Evolutionary conservation across 495 filamentous ascomycete species (phyloP), one percentile per base, ranked within the genome.

Genomic region (Aspergillus leporis): DNA sequence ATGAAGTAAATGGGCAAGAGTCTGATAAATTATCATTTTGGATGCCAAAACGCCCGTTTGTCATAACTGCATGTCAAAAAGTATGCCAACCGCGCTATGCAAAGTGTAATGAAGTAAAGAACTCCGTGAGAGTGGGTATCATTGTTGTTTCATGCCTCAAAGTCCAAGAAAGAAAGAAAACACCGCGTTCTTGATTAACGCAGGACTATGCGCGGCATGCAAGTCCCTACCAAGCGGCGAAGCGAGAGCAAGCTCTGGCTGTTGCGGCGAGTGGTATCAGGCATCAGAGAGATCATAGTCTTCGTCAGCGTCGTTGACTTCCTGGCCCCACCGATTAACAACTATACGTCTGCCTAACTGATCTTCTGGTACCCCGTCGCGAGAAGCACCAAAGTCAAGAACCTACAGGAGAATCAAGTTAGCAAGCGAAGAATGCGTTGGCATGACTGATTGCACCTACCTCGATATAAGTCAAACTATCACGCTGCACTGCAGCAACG

Each of bases 401-500:
- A 64, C 69, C 65, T 53, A 62, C 46, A 23, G 19, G 12, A 65
- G 65, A 61, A 57, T 16, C 58, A 54, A 53, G 43, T 48, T 23
- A 45, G 18, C 41, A 36, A 31, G 19, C 25, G 8, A 19, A 36
- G 38, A 21, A 7, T 1, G 8, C 14, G 19, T 19, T 1, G 25
- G 28, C n/a, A 23, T 18, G 19, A 47, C 18, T 10, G 8, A 12
- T 23, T 47, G 30, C 16, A 74, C 87, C 80, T 71, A 98, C 94
- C 85, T 99, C 94, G 50, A 99, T 91, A 67, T 96, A 98, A 5
- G 95, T 98, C 65, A 96, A 68, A 61, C 86, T 87, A 53, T 95
- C 90, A 45, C 94, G 82, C 78, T 99, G 95, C 61, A 99, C 94
- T 31, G 94, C 94, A 51, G 94, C 94, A 46, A 99, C 94, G 71